Percentiles rank a stretch among this genome's conserved stretches.
Evolutionary conservation across 75 land plant genomes (phyloP).

Genomic region (Pinus tabuliformis): DNA sequence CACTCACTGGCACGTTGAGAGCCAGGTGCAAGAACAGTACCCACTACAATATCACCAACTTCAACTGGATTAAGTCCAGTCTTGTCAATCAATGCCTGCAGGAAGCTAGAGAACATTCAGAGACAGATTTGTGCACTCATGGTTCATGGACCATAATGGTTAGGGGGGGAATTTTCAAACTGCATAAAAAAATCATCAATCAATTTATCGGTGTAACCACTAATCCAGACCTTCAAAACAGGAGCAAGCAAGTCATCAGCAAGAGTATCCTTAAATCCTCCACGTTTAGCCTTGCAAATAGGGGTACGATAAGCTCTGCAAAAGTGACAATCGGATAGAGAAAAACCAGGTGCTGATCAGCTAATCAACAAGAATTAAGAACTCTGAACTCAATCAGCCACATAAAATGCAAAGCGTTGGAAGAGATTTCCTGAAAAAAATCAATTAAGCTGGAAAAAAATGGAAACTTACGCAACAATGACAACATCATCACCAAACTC

Average conservation of each 20-base stretch:
- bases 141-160: not conserved
- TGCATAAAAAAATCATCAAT: not conserved
- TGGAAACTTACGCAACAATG: conserved; percentile 82
- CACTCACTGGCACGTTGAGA: conserved; percentile 93
- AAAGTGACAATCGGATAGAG: not conserved
- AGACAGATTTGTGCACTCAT: not conserved
- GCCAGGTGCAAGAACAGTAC: conserved; percentile 90
- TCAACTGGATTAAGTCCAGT: conserved; percentile 82
- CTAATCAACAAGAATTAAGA: conserved; percentile 2
- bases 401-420: not conserved
- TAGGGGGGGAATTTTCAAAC: not conserved
- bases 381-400: not conserved
- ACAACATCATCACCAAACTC: conserved; percentile 91
- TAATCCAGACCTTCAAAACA: conserved; percentile 67
- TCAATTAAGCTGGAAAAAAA: not conserved
- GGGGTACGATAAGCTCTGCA: conserved; percentile 79
- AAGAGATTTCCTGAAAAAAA: not conserved
- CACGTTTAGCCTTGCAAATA: conserved; percentile 86
- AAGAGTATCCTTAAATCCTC: conserved; percentile 93
- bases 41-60: conserved; percentile 97
- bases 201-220: not conserved
- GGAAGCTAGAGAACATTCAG: not conserved
- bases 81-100: conserved; percentile 76
- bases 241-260: conserved; percentile 87
- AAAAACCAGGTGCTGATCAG: not conserved